Conservation (phyloP, 1,284 basidiomycete species). For the Thecaphora thlaspeos region DNA sequence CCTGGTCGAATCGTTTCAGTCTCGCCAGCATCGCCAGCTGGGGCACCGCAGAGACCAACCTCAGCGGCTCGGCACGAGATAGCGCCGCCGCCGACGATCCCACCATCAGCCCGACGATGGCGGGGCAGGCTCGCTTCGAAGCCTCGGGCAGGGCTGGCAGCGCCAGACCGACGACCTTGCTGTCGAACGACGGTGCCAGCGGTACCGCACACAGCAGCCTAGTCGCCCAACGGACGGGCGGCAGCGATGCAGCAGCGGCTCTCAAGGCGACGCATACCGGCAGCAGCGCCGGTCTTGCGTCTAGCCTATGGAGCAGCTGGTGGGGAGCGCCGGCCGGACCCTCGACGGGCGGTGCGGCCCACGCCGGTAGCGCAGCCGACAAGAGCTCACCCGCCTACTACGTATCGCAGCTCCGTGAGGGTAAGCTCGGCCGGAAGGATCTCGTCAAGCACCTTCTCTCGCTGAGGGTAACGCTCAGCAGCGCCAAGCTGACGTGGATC, state of each 20-base stretch:
- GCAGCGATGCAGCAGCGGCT: neutral
- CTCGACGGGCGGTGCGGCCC: constrained; percentile 7
- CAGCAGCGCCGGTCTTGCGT: constrained; percentile 27
- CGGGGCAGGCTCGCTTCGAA: constrained; percentile 3
- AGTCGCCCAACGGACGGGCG: constrained; percentile 1
- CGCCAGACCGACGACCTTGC: constrained; percentile 16
- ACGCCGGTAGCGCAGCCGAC: constrained; percentile 9
- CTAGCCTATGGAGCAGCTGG: constrained; percentile 44
- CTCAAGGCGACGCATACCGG: constrained; percentile 28
- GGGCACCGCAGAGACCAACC: constrained; percentile 27
- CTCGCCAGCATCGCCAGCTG: constrained; percentile 67
- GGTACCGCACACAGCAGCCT: constrained; percentile 12
- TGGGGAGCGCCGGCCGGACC: constrained; percentile 29
- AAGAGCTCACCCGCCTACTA: constrained; percentile 11
- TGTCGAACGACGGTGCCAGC: constrained; percentile 24
- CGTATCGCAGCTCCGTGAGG: constrained; percentile 18
- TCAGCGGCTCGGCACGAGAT: constrained; percentile 13
- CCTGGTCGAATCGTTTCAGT: constrained; percentile 73
- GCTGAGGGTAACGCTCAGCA: constrained; percentile 80
- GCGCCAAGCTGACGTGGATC: constrained; percentile 75
- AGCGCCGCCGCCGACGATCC: constrained; percentile 4
- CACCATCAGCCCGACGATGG: constrained; percentile 8
- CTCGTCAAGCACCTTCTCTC: constrained; percentile 73
- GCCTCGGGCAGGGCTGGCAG: constrained; percentile 16
- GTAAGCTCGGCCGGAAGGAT: constrained; percentile 35